These are phyloP conservation scores for Ceratocystis cacaofunesta DNA, from an alignment of 2,329 filamentous ascomycete genomes.

Conservation along the genomic window DNA sequence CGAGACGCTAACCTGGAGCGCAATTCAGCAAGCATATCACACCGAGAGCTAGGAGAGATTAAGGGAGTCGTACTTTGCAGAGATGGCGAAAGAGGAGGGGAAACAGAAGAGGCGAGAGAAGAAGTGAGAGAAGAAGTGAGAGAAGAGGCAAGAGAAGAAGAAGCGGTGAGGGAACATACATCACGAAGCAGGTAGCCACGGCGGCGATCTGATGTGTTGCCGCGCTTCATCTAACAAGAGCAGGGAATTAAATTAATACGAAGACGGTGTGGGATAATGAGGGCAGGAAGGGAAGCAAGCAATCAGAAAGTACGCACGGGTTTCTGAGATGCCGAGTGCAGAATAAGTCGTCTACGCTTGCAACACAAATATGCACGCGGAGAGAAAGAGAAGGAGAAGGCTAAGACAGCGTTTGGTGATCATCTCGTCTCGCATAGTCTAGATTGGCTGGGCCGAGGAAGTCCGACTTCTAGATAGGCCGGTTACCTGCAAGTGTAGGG, in stretches of 20 bases:
- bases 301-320: neutral
- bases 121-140: neutral
- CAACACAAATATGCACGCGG: no score
- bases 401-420: neutral
- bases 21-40: neutral
- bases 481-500: no score
- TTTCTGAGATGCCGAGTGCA: no score
- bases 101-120: neutral
- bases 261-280: neutral
- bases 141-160: neutral
- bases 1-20: neutral
- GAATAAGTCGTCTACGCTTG: no score
- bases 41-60: neutral
- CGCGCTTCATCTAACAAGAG: neutral
- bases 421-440: no score
- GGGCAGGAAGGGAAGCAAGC: neutral
- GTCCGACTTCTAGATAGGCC: no score
- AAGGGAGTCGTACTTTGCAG: neutral
- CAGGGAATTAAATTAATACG: constrained; percentile 4
- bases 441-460: no score
- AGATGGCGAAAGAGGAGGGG: neutral
- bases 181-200: neutral
- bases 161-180: constrained; percentile 8
- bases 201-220: neutral
- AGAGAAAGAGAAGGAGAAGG: neutral